Evolutionary conservation across 768 basidiomycete genomes (phyloP).

Genomic region (Boletus reticuloceps): DNA sequence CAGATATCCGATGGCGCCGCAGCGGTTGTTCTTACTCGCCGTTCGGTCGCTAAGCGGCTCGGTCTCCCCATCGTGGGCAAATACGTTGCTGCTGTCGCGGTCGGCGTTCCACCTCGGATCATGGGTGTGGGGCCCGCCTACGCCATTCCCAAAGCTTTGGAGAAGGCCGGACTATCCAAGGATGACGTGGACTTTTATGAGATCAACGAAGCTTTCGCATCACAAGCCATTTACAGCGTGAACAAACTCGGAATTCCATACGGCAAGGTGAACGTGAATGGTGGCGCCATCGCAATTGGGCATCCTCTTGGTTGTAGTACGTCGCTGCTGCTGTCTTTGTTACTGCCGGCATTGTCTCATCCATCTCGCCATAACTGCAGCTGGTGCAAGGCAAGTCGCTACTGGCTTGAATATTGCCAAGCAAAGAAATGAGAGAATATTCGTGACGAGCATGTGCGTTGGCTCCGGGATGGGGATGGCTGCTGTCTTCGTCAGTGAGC

Average conservation of each 20-base stretch:
- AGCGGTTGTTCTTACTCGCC: slow-evolving; percentile 79
- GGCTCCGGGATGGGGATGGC: slow-evolving; percentile 93
- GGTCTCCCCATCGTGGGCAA: slow-evolving; percentile 88
- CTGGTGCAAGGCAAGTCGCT: slow-evolving; percentile 84
- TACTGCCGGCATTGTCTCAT: not conserved
- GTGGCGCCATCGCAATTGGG: slow-evolving; percentile 88
- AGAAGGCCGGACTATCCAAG: slow-evolving; percentile 58
- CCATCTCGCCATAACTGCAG: slow-evolving; percentile 31
- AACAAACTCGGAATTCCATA: slow-evolving; percentile 66
- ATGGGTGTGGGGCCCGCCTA: slow-evolving; percentile 93
- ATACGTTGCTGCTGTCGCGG: slow-evolving; percentile 64
- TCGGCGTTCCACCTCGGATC: slow-evolving; percentile 83
- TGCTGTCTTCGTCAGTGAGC: slow-evolving; percentile 81
- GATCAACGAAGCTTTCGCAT: slow-evolving; percentile 91
- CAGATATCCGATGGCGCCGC: slow-evolving; percentile 94
- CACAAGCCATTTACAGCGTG: slow-evolving; percentile 73
- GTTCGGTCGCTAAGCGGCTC: slow-evolving; percentile 76
- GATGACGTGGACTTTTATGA: slow-evolving; percentile 88
- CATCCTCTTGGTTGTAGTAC: slow-evolving; percentile 84
- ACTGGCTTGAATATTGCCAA: slow-evolving; percentile 82
- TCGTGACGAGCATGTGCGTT: slow-evolving; percentile 91
- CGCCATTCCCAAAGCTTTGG: slow-evolving; percentile 77
- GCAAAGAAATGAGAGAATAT: slow-evolving; percentile 71
- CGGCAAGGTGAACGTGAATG: slow-evolving; percentile 82
- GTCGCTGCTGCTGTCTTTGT: slow-evolving; percentile 31